A percentile compares a stretch with the other conserved stretches of the same genome.
Evolutionary conservation across 257 asterid species (phyloP).

Genomic region (Catharanthus roseus): DNA sequence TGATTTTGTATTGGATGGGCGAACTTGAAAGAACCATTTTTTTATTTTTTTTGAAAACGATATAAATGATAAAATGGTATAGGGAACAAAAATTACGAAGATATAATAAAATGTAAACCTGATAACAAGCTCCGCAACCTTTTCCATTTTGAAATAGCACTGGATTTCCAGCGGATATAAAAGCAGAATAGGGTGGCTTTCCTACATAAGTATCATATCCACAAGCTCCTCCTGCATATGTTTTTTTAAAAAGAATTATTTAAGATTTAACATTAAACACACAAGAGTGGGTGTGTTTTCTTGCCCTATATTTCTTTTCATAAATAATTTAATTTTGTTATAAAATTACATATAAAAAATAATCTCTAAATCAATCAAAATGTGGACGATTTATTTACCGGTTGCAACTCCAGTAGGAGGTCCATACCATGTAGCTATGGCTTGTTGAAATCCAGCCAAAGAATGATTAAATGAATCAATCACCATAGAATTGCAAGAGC

Average conservation of each 20-base stretch:
- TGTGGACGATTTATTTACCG: neutral
- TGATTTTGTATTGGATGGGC: no score
- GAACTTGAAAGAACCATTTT: no score
- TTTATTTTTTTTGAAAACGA: no score
- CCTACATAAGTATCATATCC: conserved; percentile 25
- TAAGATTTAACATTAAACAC: no score
- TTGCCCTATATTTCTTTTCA: no score
- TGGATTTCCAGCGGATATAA: conserved; percentile 30
- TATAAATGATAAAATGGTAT: no score
- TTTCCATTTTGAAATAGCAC: conserved; percentile 21
- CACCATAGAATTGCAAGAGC: neutral
- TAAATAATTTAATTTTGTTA: no score
- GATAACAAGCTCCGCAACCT: conserved; percentile 38
- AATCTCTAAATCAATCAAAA: no score
- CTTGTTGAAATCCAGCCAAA: conserved; percentile 11
- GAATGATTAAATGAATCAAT: neutral
- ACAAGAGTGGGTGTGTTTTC: no score
- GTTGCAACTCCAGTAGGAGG: conserved; percentile 21
- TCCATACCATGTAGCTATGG: conserved; percentile 35
- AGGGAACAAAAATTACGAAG: no score
- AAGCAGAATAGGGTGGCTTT: conserved; percentile 19
- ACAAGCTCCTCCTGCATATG: conserved; percentile 33
- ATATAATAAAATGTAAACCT: conserved; percentile 12
- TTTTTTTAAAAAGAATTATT: no score
- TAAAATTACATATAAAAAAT: no score